Evolutionary conservation across 768 basidiomycete species (phyloP).

Genomic region (Gloeophyllum trabeum): DNA sequence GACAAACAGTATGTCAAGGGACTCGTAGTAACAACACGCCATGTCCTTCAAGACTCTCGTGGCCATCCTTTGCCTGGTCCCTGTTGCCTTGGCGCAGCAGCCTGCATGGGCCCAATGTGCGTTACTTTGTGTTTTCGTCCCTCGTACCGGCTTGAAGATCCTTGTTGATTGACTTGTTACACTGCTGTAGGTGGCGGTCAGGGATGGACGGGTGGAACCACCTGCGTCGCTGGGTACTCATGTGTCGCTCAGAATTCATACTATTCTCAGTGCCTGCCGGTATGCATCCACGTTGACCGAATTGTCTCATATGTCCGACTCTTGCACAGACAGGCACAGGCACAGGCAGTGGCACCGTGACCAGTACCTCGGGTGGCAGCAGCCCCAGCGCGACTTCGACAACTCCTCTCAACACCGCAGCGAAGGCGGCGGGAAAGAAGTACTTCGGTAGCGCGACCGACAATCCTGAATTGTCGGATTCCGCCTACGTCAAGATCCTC

Average conservation of each 20-base stretch:
- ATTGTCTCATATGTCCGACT: neutral
- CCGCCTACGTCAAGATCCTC: conserved; percentile 26
- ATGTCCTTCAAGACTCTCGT: conserved; percentile 15
- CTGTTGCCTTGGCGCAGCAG: conserved; percentile 14
- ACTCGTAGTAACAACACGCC: no score
- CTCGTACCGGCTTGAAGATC: no score
- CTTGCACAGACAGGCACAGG: neutral
- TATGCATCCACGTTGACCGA: neutral
- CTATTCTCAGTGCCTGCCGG: conserved; percentile 34
- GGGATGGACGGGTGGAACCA: conserved; percentile 22
- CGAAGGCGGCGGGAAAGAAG: conserved; percentile 30
- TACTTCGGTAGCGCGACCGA: conserved; percentile 43
- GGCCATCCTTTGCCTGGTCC: conserved; percentile 15
- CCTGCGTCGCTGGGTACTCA: conserved; percentile 23
- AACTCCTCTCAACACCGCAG: conserved; percentile 18
- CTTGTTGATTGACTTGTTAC: no score
- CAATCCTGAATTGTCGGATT: conserved; percentile 32
- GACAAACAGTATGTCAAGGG: no score
- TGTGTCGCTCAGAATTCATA: conserved; percentile 28
- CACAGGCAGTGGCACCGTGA: neutral
- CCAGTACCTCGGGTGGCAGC: conserved; percentile 6
- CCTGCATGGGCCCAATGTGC: conserved; percentile 17
- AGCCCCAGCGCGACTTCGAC: conserved; percentile 12
- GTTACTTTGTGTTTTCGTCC: conserved; percentile 1
- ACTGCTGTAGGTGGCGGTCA: conserved; percentile 18